These are phyloP conservation scores for Carpinus fangiana DNA, from an alignment of 306 rosid species.

Conservation along the genomic window DNA sequence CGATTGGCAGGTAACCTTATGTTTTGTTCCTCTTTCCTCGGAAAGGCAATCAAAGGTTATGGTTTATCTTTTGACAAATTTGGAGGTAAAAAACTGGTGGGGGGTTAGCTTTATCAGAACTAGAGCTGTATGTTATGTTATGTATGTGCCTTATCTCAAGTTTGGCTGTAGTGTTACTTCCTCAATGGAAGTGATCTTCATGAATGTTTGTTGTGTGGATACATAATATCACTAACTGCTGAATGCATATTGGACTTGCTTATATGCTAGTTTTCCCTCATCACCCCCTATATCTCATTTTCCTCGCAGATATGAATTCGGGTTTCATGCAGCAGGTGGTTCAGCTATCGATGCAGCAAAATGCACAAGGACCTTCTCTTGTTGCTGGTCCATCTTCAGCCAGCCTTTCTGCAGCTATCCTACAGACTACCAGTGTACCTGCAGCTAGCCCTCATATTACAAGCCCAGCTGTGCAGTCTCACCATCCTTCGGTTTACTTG, in stretches of 20 bases:
- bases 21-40: neutral
- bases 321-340: slow-evolving; percentile 35
- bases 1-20: neutral
- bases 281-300: neutral
- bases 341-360: slow-evolving; percentile 41
- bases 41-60: neutral
- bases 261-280: neutral
- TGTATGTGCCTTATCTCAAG: neutral
- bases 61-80: neutral
- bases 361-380: slow-evolving; percentile 29
- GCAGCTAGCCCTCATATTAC: slow-evolving; percentile 20
- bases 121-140: neutral
- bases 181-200: neutral
- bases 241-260: neutral
- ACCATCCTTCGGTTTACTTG: slow-evolving; percentile 29
- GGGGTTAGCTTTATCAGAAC: neutral
- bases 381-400: slow-evolving; percentile 29
- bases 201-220: neutral
- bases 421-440: slow-evolving; percentile 26
- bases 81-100: neutral
- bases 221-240: too few relatives aligned
- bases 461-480: slow-evolving; percentile 33
- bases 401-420: slow-evolving; percentile 32
- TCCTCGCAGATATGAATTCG: slow-evolving; percentile 44
- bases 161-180: neutral